Conservation (phyloP, 2,329 filamentous ascomycete genomes). For the Diaporthe sp. region DNA sequence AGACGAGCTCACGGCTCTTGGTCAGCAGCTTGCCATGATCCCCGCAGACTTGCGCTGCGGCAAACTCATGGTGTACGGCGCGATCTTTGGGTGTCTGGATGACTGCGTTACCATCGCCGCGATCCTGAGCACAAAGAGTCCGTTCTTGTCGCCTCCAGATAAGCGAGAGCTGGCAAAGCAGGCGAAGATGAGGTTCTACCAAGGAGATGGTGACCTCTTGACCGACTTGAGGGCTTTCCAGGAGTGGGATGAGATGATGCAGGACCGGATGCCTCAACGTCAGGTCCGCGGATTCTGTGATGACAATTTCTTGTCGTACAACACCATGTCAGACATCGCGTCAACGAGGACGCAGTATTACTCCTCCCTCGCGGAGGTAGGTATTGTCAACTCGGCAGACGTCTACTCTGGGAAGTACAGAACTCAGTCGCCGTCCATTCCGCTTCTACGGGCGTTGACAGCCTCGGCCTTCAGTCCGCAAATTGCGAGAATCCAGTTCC, state of each 20-base stretch:
- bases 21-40: constrained; percentile 93
- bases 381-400: constrained; percentile 68
- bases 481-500: constrained; percentile 90
- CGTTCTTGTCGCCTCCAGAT: constrained; percentile 86
- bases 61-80: constrained; percentile 95
- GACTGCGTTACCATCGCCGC: constrained; percentile 89
- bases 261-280: constrained; percentile 67
- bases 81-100: constrained; percentile 92
- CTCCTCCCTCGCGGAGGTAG: constrained; percentile 84
- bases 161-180: constrained; percentile 85
- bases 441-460: constrained; percentile 75
- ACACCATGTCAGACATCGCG: constrained; percentile 88
- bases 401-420: constrained; percentile 42
- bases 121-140: constrained; percentile 88
- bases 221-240: constrained; percentile 88
- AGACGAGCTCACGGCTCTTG: constrained; percentile 87
- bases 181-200: constrained; percentile 78
- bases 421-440: constrained; percentile 44
- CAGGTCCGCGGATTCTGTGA: constrained; percentile 83
- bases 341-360: constrained; percentile 89
- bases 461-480: constrained; percentile 85
- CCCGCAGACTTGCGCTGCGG: constrained; percentile 92
- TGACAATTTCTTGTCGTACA: constrained; percentile 83
- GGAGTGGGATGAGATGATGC: constrained; percentile 78
- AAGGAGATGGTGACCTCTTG: constrained; percentile 85